These are phyloP conservation scores for Pythium insidiosum DNA, from an alignment of 352 stramenopile genomes.

Conservation along the genomic window DNA sequence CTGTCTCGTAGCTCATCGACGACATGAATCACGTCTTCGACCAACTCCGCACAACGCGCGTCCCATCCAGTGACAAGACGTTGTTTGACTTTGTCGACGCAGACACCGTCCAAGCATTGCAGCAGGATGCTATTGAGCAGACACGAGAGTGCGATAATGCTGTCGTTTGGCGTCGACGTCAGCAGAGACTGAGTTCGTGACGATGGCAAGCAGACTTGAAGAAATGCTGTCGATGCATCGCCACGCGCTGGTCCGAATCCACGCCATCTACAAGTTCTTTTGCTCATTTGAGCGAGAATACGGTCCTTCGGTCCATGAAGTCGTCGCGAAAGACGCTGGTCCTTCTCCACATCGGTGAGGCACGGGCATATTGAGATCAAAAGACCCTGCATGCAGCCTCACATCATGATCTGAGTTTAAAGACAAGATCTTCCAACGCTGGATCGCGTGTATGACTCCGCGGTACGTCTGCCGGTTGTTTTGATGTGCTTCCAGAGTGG, in stretches of 20 bases:
- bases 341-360: too few species aligned
- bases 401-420: too few species aligned
- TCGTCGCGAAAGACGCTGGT: too few species aligned
- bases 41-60: slow-evolving; percentile 34
- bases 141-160: slow-evolving; percentile 39
- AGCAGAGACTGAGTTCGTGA: too few species aligned
- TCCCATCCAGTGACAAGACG: slow-evolving; percentile 39
- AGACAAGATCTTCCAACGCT: slow-evolving; percentile 25
- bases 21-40: slow-evolving; percentile 75
- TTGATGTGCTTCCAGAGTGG: too few species aligned
- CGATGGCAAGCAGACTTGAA: slow-evolving; percentile 35
- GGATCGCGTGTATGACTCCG: slow-evolving; percentile 31
- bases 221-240: slow-evolving; percentile 54
- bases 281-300: slow-evolving; percentile 40
- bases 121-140: slow-evolving; percentile 69
- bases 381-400: too few species aligned
- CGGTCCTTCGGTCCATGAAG: too few species aligned
- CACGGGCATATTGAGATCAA: too few species aligned
- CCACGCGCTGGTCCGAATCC: slow-evolving; percentile 49
- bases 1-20: slow-evolving; percentile 36
- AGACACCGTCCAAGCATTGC: slow-evolving; percentile 67
- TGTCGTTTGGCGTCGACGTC: too few species aligned
- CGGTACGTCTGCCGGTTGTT: slow-evolving; percentile 29
- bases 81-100: slow-evolving; percentile 83
- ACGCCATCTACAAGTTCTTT: slow-evolving; percentile 59